Evolutionary conservation across 139 green algal genomes (phyloP), one percentile per base, ranked within the genome.

Genomic region (Spirogloea muscicola): DNA sequence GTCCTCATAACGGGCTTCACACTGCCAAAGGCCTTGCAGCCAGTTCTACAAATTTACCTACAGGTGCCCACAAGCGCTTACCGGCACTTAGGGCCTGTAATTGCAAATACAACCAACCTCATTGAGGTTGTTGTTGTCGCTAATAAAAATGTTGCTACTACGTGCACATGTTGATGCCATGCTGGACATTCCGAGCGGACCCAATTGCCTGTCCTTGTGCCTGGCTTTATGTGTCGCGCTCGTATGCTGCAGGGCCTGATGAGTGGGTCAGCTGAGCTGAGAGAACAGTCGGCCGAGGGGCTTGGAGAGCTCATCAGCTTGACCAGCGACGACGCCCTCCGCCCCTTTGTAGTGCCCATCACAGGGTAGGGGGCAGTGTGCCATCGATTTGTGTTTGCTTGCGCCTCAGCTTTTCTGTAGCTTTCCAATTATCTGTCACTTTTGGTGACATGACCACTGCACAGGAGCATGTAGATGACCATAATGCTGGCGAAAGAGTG

Each of bases 21-120:
- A 81, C 74, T 92, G 33, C 91, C 91, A 49, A 94, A 94, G 77
- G 93, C 88, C 0, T 85, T 98, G 39, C 75, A 74, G 38, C 92
- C 94, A 0, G 63, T 98, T 48, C 78, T 98, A 68, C 91, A 91
- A 33, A 89, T 98, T 72, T 99, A 94, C 86, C 85, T 98, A 38
- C 87, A 94, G 76, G 94, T 68, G 16, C 34, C 49, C 34, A 25
- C 13, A 27, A n/a, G n/a, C n/a, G n/a, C n/a, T n/a, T n/a, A n/a
- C n/a, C n/a, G n/a, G n/a, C n/a, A n/a, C n/a, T n/a, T n/a, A n/a
- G n/a, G n/a, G n/a, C n/a, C n/a, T n/a, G n/a, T n/a, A n/a, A n/a
- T n/a, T n/a, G n/a, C n/a, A n/a, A n/a, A n/a, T n/a, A n/a, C n/a
- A n/a, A n/a, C n/a, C n/a, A n/a, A n/a, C n/a, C n/a, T n/a, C n/a